These are phyloP conservation scores for Rubroboletus satanas DNA, from an alignment of 768 basidiomycete species.

Conservation along the genomic window DNA sequence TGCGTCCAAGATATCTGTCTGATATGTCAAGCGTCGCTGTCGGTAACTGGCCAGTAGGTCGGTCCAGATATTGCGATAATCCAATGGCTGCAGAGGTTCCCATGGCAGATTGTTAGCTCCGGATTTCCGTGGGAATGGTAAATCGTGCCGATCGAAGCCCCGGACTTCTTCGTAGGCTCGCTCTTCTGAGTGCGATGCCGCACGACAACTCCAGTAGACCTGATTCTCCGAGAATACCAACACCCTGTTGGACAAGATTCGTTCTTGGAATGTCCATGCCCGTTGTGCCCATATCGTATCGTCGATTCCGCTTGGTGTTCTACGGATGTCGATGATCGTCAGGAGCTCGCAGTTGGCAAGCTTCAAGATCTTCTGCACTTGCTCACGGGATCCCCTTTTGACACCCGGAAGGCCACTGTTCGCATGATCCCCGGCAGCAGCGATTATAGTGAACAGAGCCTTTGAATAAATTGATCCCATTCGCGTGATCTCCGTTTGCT, in stretches of 20 bases:
- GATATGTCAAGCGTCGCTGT: constrained; percentile 6
- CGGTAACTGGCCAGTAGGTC: constrained; percentile 5
- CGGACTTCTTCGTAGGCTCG: constrained; percentile 4
- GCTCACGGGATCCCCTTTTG: background rate
- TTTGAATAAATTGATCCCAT: constrained; percentile 22
- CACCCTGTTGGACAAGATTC: constrained; percentile 11
- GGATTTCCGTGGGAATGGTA: background rate
- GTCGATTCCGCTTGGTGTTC: background rate
- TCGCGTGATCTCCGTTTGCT: constrained; percentile 13
- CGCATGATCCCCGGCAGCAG: constrained; percentile 10
- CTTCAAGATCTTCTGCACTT: constrained; percentile 8
- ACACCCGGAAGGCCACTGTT: constrained; percentile 13
- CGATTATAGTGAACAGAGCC: constrained; percentile 19
- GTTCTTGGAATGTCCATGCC: constrained; percentile 22
- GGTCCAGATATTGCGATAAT: background rate
- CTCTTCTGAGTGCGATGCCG: constrained; percentile 9
- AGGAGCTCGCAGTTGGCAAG: constrained; percentile 9
- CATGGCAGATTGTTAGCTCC: background rate
- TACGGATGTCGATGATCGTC: constrained; percentile 6
- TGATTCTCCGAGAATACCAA: constrained; percentile 18
- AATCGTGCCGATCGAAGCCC: no score
- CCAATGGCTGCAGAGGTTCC: background rate
- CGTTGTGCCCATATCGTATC: constrained; percentile 10
- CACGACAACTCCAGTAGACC: constrained; percentile 17
- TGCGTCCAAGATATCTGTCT: constrained; percentile 16